A percentile compares a stretch with the other conserved stretches of the same genome.
These are phyloP conservation scores for Leccinellum rugosiceps DNA, from an alignment of 768 basidiomycete genomes.

Conservation along the genomic window DNA sequence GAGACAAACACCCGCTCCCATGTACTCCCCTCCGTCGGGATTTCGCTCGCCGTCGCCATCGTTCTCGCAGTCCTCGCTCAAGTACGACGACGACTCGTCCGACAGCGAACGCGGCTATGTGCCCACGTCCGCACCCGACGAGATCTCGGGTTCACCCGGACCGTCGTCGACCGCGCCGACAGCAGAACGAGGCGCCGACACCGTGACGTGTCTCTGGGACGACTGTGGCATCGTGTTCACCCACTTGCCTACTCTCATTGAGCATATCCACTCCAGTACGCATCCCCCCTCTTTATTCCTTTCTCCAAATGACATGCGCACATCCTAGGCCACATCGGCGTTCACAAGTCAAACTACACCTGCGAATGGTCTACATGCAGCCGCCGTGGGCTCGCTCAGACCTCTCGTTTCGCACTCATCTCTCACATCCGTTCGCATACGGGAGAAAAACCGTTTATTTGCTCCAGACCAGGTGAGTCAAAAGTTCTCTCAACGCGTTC, in stretches of 20 bases:
- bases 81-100: conserved; percentile 25
- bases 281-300: background rate
- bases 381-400: conserved; percentile 78
- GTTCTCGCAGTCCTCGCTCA: conserved; percentile 34
- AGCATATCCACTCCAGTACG: conserved; percentile 81
- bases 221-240: conserved; percentile 74
- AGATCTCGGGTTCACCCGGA: conserved; percentile 20
- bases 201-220: conserved; percentile 80
- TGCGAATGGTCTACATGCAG: conserved; percentile 88
- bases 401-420: conserved; percentile 85
- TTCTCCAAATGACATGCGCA: background rate
- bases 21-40: conserved; percentile 37
- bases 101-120: conserved; percentile 22
- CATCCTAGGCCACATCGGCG: conserved; percentile 69
- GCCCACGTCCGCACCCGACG: conserved; percentile 11
- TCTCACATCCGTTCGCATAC: conserved; percentile 92
- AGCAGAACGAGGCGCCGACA: conserved; percentile 41
- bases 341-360: conserved; percentile 79
- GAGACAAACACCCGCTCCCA: conserved; percentile 19
- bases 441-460: conserved; percentile 91
- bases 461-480: conserved; percentile 68
- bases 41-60: conserved; percentile 41
- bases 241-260: conserved; percentile 70
- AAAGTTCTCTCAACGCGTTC: background rate
- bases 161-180: conserved; percentile 17